Conservation (phyloP, 129 eudicot genomes). For the Chrysanthemum makinoi region DNA sequence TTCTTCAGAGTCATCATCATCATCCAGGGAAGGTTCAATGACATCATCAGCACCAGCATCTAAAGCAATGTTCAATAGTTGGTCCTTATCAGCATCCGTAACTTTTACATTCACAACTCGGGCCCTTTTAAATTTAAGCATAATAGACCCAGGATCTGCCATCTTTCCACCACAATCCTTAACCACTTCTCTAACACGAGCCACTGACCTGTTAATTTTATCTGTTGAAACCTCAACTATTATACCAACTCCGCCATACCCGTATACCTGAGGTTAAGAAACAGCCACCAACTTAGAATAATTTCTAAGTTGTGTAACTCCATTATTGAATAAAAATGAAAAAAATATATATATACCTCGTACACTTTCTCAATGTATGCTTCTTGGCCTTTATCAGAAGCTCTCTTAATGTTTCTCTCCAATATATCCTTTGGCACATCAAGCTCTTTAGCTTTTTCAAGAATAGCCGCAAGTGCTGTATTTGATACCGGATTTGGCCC, state of each 20-base stretch:
- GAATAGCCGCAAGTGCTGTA: conserved; percentile 61
- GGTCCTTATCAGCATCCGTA: conserved; percentile 69
- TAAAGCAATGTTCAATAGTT: conserved; percentile 71
- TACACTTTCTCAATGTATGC: conserved; percentile 86
- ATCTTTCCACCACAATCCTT: conserved; percentile 93
- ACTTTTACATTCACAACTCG: conserved; percentile 71
- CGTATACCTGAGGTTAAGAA: conserved; percentile 61
- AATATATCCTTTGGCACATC: conserved; percentile 87
- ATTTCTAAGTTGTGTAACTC: background rate
- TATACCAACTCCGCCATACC: conserved; percentile 95
- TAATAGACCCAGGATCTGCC: conserved; percentile 96
- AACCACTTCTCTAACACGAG: conserved; percentile 68
- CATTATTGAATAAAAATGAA: background rate
- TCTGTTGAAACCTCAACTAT: conserved; percentile 85
- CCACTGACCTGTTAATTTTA: conserved; percentile 83
- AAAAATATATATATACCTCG: conserved; percentile 60
- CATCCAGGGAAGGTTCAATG: conserved; percentile 70
- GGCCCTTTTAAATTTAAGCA: conserved; percentile 83
- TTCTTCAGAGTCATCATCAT: conserved; percentile 68
- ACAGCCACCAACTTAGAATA: background rate
- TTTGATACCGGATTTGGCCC: conserved; percentile 80
- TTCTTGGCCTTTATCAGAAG: conserved; percentile 93
- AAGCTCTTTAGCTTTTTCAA: conserved; percentile 85
- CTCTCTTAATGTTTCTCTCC: conserved; percentile 95
- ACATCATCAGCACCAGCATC: conserved; percentile 99